phyloP scores from a whole-genome alignment of 768 basidiomycete species.

The Termitomyces sp. region DNA sequence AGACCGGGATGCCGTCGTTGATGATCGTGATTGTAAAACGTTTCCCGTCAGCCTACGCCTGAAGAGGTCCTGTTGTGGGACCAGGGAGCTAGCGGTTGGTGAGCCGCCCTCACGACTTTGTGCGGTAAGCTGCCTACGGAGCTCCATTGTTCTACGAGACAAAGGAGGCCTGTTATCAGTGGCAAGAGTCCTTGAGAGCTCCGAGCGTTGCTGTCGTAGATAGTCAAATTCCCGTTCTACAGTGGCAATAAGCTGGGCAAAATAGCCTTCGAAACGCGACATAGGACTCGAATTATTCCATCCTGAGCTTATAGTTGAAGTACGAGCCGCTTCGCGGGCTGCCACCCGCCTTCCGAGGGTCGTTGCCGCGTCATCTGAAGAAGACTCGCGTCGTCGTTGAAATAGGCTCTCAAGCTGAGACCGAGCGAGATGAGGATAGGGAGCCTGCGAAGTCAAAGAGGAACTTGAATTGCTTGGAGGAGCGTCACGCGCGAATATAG shows the following conservation, averaged over 20 bases:
- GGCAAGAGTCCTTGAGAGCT: slow-evolving; percentile 1
- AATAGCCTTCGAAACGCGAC: slow-evolving; percentile 7
- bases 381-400: slow-evolving; percentile 17
- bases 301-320: slow-evolving; percentile 6
- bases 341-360: slow-evolving; percentile 34
- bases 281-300: slow-evolving; percentile 6
- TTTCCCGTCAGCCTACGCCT: slow-evolving; percentile 16
- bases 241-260: slow-evolving; percentile 9
- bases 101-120: not conserved
- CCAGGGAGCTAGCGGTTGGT: not conserved
- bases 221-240: slow-evolving; percentile 22
- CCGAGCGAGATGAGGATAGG: slow-evolving; percentile 15
- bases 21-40: slow-evolving; percentile 15
- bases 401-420: slow-evolving; percentile 20
- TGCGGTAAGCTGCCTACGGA: not conserved
- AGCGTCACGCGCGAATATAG: not conserved
- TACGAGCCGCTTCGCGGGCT: slow-evolving; percentile 28
- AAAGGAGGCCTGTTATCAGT: not conserved
- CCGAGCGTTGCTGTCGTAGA: slow-evolving; percentile 19
- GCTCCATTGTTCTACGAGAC: not conserved
- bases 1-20: slow-evolving; percentile 18
- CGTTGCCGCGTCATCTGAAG: slow-evolving; percentile 30
- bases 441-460: not conserved
- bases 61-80: slow-evolving; percentile 14
- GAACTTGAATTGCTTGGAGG: not conserved